Percentiles rank a stretch among this genome's conserved stretches.
Conservation (phyloP, 2,329 filamentous ascomycete genomes). For the Pseudocercospora ulei region DNA sequence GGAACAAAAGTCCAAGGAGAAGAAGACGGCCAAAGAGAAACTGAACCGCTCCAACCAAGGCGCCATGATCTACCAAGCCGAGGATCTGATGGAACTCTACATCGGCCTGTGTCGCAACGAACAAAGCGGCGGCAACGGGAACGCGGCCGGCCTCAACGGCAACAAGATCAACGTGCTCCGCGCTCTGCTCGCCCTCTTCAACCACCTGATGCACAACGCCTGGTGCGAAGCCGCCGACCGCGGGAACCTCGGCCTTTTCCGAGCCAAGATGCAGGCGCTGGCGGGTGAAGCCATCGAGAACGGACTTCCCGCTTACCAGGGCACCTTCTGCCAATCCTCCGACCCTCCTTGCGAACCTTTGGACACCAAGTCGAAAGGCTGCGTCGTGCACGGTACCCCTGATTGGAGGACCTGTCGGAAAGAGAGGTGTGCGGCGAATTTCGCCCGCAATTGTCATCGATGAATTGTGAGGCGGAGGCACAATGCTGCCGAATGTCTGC, state of each 20-base stretch:
- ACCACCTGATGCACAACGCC: slow-evolving; percentile 9
- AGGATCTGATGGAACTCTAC: slow-evolving; percentile 15
- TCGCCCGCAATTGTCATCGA: slow-evolving; percentile 8
- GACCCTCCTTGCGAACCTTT: slow-evolving; percentile 9
- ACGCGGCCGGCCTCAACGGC: slow-evolving; percentile 16
- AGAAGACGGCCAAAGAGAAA: slow-evolving; percentile 23
- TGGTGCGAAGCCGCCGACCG: slow-evolving; percentile 5
- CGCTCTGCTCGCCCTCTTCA: slow-evolving; percentile 4
- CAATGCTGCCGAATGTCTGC: too few relatives aligned
- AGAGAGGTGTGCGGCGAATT: neutral
- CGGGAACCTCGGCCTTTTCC: slow-evolving; percentile 9
- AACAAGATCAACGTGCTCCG: slow-evolving; percentile 19
- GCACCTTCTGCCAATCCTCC: slow-evolving; percentile 11
- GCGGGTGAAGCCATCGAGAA: slow-evolving; percentile 8
- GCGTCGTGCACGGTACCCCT: slow-evolving; percentile 11
- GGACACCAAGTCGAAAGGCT: slow-evolving; percentile 15
- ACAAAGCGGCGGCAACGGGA: slow-evolving; percentile 22
- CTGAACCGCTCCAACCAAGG: slow-evolving; percentile 15
- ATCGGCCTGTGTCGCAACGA: slow-evolving; percentile 14
- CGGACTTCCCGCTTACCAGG: slow-evolving; percentile 1
- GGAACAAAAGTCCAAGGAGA: slow-evolving; percentile 10
- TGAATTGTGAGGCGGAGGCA: too few relatives aligned
- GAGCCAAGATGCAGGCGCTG: slow-evolving; percentile 5
- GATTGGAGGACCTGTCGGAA: slow-evolving; percentile 20
- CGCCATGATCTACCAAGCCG: slow-evolving; percentile 13